phyloP scores from a whole-genome alignment of 441 rosid species.

The Kokia cookei region DNA sequence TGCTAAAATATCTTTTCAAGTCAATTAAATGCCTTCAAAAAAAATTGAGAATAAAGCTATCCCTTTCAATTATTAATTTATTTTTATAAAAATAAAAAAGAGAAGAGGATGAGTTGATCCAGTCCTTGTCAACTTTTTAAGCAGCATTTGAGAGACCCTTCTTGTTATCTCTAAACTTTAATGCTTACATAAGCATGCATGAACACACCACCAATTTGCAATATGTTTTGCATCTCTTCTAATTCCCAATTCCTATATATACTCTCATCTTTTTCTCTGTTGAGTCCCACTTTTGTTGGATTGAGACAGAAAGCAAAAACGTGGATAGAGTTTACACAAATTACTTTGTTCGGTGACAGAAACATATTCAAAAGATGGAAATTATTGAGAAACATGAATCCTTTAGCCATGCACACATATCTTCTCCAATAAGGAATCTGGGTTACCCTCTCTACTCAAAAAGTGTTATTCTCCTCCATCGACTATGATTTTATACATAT shows the following conservation, averaged over 20 bases:
- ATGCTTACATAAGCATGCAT: slow-evolving; percentile 1
- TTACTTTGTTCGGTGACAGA: slow-evolving; percentile 9
- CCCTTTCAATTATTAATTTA: not conserved
- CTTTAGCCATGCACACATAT: not conserved
- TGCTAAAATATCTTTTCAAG: not conserved
- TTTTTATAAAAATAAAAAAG: not conserved
- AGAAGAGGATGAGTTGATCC: slow-evolving; percentile 1
- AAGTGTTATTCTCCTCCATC: too few relatives aligned
- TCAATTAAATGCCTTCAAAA: not conserved
- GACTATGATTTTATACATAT: too few relatives aligned
- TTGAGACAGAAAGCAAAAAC: slow-evolving; percentile 16
- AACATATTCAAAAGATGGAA: not conserved
- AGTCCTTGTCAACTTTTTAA: slow-evolving; percentile 11
- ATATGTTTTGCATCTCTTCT: slow-evolving; percentile 16
- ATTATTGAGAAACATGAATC: not conserved
- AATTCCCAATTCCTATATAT: not conserved
- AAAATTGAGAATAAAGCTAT: not conserved
- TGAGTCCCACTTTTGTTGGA: slow-evolving; percentile 10
- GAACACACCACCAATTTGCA: slow-evolving; percentile 7
- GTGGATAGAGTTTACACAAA: slow-evolving; percentile 13
- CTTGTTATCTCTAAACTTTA: too few relatives aligned
- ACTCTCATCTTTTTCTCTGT: slow-evolving; percentile 6
- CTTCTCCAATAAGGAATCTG: slow-evolving; percentile 18
- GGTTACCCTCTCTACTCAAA: not conserved
- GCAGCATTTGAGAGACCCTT: too few relatives aligned